These are phyloP conservation scores for Stylosanthes scabra DNA, from an alignment of 331 rosid species.

Conservation along the genomic window DNA sequence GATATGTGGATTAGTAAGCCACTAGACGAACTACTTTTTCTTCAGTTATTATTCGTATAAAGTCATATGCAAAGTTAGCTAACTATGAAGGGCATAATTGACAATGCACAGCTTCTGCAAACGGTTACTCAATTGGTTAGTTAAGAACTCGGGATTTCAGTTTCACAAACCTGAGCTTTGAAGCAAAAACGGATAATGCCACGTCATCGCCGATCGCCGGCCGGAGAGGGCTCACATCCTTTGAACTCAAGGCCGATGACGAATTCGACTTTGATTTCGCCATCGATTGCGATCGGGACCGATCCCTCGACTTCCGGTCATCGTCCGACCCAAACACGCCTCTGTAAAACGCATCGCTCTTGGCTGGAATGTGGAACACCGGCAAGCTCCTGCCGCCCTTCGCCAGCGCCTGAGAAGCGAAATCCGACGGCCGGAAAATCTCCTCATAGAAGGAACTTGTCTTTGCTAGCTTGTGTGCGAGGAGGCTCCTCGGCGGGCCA, in stretches of 20 bases:
- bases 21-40: too few relatives aligned
- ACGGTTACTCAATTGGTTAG: slow-evolving; percentile 21
- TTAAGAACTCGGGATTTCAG: slow-evolving; percentile 26
- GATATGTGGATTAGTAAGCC: too few relatives aligned
- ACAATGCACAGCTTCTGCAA: slow-evolving; percentile 32
- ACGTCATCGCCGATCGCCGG: slow-evolving; percentile 66
- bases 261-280: slow-evolving; percentile 72
- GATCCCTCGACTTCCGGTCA: slow-evolving; percentile 69
- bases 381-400: slow-evolving; percentile 64
- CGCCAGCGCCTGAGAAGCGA: slow-evolving; percentile 19
- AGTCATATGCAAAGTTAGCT: not conserved
- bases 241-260: slow-evolving; percentile 87
- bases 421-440: slow-evolving; percentile 62
- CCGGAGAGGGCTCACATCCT: slow-evolving; percentile 85
- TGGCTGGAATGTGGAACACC: slow-evolving; percentile 66
- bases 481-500: slow-evolving; percentile 84
- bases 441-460: slow-evolving; percentile 66
- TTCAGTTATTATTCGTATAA: too few relatives aligned
- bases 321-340: slow-evolving; percentile 72
- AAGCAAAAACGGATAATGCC: slow-evolving; percentile 69
- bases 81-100: slow-evolving; percentile 42
- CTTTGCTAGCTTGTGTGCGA: slow-evolving; percentile 55
- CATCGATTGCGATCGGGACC: slow-evolving; percentile 64
- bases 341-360: slow-evolving; percentile 54
- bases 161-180: slow-evolving; percentile 78